Evolutionary conservation across 495 filamentous ascomycete genomes (phyloP), one percentile per base, ranked within the genome.

Genomic region (Hapsidospora chrysogenum): DNA sequence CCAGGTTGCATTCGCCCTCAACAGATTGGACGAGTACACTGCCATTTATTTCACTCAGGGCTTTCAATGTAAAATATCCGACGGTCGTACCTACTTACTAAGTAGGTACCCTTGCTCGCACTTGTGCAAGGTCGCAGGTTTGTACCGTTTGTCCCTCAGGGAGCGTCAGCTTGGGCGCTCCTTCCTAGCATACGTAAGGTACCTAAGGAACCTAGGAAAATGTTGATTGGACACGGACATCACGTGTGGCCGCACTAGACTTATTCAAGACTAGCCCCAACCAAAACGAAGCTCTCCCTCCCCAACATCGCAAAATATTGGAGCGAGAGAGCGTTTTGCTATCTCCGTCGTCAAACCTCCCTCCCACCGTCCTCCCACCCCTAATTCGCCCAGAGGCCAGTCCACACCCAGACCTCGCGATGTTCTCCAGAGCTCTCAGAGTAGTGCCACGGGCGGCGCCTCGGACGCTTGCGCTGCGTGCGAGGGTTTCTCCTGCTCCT

Each of bases 391-490:
- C 15, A 30, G 26, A 29, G 36, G 7, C 16, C 14, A 15, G 6
- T 30, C 9, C 13, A 5, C 16, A n/a, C n/a, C 23, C 16, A 28
- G 19, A 5, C 36, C 14, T 19, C 29, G 37, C 29, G 17, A 39
- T 39, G 37, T 33, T 39, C 37, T 23, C 37, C 21, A 14, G 37
- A 39, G 37, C 37, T 21, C 20, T 33, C 16, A 31, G 37, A 33
- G 17, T 19, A n/a, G n/a, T n/a, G n/a, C n/a, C n/a, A n/a, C n/a
- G n/a, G n/a, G n/a, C n/a, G n/a, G n/a, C n/a, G 9, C 8, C 29
- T 20, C 26, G 37, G 37, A 26, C 29, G 13, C 19, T 25, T 15
- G 15, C 37, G 17, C 30, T 39, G 37, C 29, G 29, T 13, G 13
- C 29, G 16, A 31, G 29, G 17, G 26, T 16, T 4, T 5, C 28